Evolutionary conservation across 225 moss, liverwort and hornwort species (phyloP), one percentile per base, ranked within the genome.

Genomic region (Pseudoscleropodium purum): DNA sequence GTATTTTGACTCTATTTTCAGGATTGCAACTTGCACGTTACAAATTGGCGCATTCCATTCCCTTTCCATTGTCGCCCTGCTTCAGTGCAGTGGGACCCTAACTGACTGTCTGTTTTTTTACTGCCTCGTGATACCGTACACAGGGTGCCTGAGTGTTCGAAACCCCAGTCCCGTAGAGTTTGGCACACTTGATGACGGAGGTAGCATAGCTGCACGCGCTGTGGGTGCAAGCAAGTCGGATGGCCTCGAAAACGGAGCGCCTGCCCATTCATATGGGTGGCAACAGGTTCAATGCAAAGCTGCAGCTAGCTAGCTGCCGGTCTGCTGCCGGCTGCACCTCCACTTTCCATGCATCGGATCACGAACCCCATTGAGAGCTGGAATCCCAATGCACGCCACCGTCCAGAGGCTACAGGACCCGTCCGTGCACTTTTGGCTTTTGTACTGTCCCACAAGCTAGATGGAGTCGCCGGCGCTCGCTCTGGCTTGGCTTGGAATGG

Each of bases 321-420:
- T n/a, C 54, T 65, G 78, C 86, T 30, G 31, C 24, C 60, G 60
- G 60, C 75, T 75, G 86, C 86, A 18, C 37, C 61, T 24, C 60
- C 82, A 21, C 82, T 89, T 89, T 67, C 66, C 75, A 76, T 65
- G 59, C 60, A 60, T 11, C 66, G 41, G 75, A 47, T 84, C 83
- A 37, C 65, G 76, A 75, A 83, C 27, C 7, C 37, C 60, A 73
- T 13, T 2, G 72, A 29, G n/a, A 19, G 75, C 75, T 63, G 81
- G 87, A 81, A 70, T 87, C 81, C 76, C 84, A 36, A 89, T 11
- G 84, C 84, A 75, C 18, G 66, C 84, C 89, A 89, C 89, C 89
- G 89, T 76, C 89, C 89, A 89, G 43, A 75, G 64, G 64, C 76
- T 26, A 45, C 60, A 75, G 31, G 31, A 34, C 18, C 60, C 83